phyloP scores from a whole-genome alignment of 2,329 filamentous ascomycete species.

The Fusarium sp. region DNA sequence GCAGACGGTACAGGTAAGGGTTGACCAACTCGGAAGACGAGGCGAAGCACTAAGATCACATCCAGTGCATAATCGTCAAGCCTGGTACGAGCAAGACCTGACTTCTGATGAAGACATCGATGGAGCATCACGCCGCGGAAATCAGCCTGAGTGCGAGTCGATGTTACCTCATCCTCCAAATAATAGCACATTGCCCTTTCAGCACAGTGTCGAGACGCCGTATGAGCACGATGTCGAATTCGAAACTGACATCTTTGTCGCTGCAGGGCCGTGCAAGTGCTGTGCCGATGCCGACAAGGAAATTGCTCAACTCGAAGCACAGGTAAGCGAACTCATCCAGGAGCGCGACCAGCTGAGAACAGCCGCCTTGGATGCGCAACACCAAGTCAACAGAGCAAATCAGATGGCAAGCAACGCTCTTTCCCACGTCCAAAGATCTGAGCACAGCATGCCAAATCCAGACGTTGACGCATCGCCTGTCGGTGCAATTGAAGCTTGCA shows the following conservation, averaged over 20 bases:
- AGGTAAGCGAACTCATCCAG: neutral
- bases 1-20: too few relatives aligned
- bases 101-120: neutral
- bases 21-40: neutral
- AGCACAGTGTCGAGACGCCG: too few relatives aligned
- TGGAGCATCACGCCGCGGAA: neutral
- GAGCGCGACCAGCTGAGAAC: neutral
- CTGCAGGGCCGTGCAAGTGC: neutral
- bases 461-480: neutral
- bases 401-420: neutral
- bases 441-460: neutral
- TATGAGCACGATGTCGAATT: too few relatives aligned
- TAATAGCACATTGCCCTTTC: too few relatives aligned
- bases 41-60: conserved; percentile 18
- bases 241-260: neutral
- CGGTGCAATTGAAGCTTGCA: conserved; percentile 4
- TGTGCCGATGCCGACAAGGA: neutral
- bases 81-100: neutral
- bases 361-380: neutral
- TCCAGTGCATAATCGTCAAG: neutral
- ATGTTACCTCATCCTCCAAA: neutral
- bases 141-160: neutral
- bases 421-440: neutral
- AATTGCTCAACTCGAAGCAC: neutral
- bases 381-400: neutral